A percentile compares a stretch with the other conserved stretches of the same genome.
These are phyloP conservation scores for Fusarium buharicum DNA, from an alignment of 2,329 filamentous ascomycete species.

Conservation along the genomic window DNA sequence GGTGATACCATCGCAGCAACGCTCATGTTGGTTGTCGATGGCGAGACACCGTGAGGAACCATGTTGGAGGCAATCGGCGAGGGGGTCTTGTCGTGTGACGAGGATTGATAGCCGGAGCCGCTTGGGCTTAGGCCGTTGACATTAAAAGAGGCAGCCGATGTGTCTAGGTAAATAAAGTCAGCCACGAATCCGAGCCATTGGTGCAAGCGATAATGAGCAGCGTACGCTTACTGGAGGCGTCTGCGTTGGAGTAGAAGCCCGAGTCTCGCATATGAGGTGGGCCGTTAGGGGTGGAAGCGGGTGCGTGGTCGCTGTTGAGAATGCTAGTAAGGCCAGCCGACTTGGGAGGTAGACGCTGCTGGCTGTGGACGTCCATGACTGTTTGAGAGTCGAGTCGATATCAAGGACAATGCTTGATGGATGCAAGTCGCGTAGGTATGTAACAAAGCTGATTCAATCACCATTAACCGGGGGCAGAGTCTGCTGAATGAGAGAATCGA, in stretches of 20 bases:
- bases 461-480: conserved; percentile 7
- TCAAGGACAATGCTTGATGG: conserved; percentile 4
- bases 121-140: conserved; percentile 55
- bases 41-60: conserved; percentile 64
- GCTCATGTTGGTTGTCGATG: conserved; percentile 69
- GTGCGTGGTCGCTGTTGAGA: conserved; percentile 51
- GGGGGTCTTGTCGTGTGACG: conserved; percentile 69
- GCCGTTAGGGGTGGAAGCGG: conserved; percentile 41
- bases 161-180: conserved; percentile 47
- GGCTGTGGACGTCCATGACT: conserved; percentile 45
- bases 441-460: conserved; percentile 13
- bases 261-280: conserved; percentile 54
- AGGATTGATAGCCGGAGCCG: conserved; percentile 60
- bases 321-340: conserved; percentile 54
- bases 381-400: conserved; percentile 23
- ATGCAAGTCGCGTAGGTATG: conserved; percentile 17
- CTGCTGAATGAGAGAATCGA: conserved; percentile 13
- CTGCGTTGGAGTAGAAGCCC: conserved; percentile 57
- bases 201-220: conserved; percentile 29
- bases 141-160: conserved; percentile 54
- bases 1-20: conserved; percentile 74
- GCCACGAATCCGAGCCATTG: conserved; percentile 27
- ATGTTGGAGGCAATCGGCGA: conserved; percentile 66
- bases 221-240: conserved; percentile 57
- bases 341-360: conserved; percentile 47